phyloP scores from a whole-genome alignment of 768 basidiomycete species.

The Suillus ampliporus region DNA sequence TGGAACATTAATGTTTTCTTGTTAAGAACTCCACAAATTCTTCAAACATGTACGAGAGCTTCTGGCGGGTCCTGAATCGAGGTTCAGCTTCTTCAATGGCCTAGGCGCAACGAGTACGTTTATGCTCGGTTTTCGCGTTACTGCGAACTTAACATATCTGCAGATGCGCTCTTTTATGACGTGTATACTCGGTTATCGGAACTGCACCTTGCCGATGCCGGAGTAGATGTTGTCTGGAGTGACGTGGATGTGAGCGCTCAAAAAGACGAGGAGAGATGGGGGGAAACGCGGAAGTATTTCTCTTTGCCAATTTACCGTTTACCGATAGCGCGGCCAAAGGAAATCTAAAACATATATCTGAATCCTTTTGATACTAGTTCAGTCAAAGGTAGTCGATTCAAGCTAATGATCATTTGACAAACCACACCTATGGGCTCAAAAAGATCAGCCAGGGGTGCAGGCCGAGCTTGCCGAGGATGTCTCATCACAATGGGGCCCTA shows the following conservation, averaged over 20 bases:
- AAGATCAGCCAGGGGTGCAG: not conserved
- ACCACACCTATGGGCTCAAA: not conserved
- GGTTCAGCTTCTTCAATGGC: slow-evolving; percentile 96
- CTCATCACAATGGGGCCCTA: too few relatives aligned
- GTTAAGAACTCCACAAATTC: slow-evolving; percentile 71
- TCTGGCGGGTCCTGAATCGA: slow-evolving; percentile 72
- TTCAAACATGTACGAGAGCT: slow-evolving; percentile 83
- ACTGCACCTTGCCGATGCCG: slow-evolving; percentile 82
- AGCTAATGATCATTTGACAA: not conserved
- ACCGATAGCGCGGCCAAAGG: slow-evolving; percentile 51
- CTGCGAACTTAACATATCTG: slow-evolving; percentile 1
- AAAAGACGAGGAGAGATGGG: slow-evolving; percentile 68
- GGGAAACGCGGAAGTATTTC: slow-evolving; percentile 77
- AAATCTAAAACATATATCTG: slow-evolving; percentile 6
- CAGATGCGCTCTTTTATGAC: slow-evolving; percentile 87
- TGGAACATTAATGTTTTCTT: slow-evolving; percentile 1
- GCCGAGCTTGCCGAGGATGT: too few relatives aligned
- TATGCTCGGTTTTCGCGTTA: not conserved
- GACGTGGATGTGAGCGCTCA: slow-evolving; percentile 73
- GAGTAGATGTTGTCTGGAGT: slow-evolving; percentile 80
- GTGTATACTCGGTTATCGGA: slow-evolving; percentile 88
- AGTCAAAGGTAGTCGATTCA: not conserved
- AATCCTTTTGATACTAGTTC: not conserved
- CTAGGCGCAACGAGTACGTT: slow-evolving; percentile 89
- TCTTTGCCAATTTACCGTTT: slow-evolving; percentile 75